Evolutionary conservation across 2,329 filamentous ascomycete genomes (phyloP).

Genomic region (Fusarium falciforme): DNA sequence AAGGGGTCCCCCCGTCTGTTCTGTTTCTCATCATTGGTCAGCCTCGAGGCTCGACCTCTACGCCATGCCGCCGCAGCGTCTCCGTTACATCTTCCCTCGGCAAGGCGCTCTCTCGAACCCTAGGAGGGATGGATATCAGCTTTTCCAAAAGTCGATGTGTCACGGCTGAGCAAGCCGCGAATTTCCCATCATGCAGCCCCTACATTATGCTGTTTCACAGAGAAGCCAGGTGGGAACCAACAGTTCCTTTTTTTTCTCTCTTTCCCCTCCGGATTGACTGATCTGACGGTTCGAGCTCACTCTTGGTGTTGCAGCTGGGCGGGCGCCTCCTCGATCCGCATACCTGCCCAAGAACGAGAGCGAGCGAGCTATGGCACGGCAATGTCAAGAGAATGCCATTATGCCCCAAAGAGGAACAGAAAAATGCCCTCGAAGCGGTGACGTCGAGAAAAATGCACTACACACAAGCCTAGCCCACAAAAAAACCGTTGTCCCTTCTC

Average conservation of each 20-base stretch:
- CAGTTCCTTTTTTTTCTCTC: background rate
- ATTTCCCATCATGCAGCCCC: conserved; percentile 21
- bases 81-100: conserved; percentile 6
- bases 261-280: background rate
- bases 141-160: conserved; percentile 16
- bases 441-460: conserved; percentile 27
- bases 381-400: background rate
- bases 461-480: conserved; percentile 35
- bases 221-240: conserved; percentile 14
- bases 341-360: background rate
- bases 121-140: conserved; percentile 2
- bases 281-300: background rate
- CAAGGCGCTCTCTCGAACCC: background rate
- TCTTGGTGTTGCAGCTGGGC: background rate
- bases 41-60: background rate
- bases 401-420: conserved; percentile 14
- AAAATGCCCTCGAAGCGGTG: conserved; percentile 16
- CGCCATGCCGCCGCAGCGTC: background rate
- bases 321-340: background rate
- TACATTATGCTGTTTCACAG: conserved; percentile 24
- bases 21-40: conserved; percentile 7
- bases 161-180: conserved; percentile 19
- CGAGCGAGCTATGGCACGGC: background rate
- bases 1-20: conserved; percentile 3
- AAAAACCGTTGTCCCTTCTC: conserved; percentile 40